Evolutionary conservation across 106 monocot species (phyloP).

Genomic region (Dendrobium nobile): DNA sequence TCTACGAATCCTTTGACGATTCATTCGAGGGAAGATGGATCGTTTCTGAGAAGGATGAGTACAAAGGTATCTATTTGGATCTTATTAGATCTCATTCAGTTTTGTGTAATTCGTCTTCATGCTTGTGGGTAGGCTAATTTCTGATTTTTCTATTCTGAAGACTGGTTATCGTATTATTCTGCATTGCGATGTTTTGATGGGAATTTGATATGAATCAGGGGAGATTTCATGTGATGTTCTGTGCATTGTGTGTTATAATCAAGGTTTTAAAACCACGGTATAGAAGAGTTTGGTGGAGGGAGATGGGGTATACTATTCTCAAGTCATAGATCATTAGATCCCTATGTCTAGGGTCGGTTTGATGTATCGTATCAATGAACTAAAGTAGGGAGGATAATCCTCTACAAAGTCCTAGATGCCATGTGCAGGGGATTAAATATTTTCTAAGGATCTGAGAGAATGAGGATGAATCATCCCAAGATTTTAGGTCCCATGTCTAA

Average conservation of each 20-base stretch:
- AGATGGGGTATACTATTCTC: no score
- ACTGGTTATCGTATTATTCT: background rate
- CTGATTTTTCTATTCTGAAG: background rate
- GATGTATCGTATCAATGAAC: no score
- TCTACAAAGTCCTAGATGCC: no score
- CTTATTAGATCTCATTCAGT: background rate
- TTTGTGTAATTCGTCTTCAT: background rate
- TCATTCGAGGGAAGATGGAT: slow-evolving; percentile 79
- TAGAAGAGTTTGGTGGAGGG: no score
- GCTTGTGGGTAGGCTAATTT: background rate
- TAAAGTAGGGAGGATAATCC: no score
- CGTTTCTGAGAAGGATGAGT: slow-evolving; percentile 70
- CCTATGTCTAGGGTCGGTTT: no score
- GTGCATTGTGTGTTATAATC: background rate
- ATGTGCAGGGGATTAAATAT: no score
- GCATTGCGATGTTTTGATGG: background rate
- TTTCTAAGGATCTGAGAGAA: no score
- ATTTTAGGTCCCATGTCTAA: no score
- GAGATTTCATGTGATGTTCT: background rate
- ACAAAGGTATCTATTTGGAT: slow-evolving; percentile 42
- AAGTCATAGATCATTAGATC: no score
- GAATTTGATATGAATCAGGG: background rate
- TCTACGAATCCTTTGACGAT: slow-evolving; percentile 83
- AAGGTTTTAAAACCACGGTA: no score
- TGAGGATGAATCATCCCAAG: no score